phyloP scores from a whole-genome alignment of 2,329 filamentous ascomycete genomes.

The Xylaria sp. region DNA sequence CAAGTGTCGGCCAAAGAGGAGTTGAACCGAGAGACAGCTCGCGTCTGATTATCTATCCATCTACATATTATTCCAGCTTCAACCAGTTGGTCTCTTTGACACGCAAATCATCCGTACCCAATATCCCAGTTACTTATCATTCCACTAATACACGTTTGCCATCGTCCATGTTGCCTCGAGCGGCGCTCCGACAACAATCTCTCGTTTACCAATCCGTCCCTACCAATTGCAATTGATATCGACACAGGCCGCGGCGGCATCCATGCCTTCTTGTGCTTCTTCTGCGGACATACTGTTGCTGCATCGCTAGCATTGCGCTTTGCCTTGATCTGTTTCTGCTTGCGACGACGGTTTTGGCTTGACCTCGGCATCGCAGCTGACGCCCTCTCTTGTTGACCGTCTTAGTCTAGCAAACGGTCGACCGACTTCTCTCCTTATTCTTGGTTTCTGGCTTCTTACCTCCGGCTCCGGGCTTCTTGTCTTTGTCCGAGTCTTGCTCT shows the following conservation, averaged over 20 bases:
- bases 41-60: constrained; percentile 1
- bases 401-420: not conserved
- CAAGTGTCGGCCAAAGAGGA: not conserved
- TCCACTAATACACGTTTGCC: constrained; percentile 1
- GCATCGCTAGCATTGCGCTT: constrained; percentile 15
- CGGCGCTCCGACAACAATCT: constrained; percentile 2
- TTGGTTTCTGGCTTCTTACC: not conserved
- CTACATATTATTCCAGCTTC: constrained; percentile 6
- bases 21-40: not conserved
- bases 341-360: not conserved
- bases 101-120: constrained; percentile 7
- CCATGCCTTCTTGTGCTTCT: constrained; percentile 1
- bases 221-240: constrained; percentile 1
- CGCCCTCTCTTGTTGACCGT: not conserved
- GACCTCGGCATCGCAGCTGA: not conserved
- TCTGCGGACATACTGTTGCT: not conserved
- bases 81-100: constrained; percentile 7
- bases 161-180: constrained; percentile 1
- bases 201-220: not conserved
- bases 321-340: constrained; percentile 2
- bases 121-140: constrained; percentile 8
- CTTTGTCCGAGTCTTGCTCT: constrained; percentile 3
- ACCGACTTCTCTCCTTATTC: not conserved
- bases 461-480: not conserved
- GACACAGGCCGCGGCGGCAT: not conserved